phyloP scores from a whole-genome alignment of 2,329 filamentous ascomycete species.

The Pyrenophora seminiperda region DNA sequence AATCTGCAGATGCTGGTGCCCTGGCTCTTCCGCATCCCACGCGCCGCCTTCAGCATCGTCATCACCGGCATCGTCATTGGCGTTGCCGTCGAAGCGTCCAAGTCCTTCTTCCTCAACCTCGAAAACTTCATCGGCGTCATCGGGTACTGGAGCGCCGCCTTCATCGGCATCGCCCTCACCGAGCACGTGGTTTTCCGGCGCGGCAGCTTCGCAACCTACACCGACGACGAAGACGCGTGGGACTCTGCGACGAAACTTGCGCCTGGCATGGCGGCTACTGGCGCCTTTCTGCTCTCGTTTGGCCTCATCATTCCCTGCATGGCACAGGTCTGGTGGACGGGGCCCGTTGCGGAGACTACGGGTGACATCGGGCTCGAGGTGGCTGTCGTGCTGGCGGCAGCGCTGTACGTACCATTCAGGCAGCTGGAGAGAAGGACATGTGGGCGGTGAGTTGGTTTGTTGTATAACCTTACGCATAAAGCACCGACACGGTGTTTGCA shows the following conservation, averaged over 20 bases:
- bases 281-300: constrained; percentile 47
- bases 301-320: constrained; percentile 63
- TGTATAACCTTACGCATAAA: too few relatives aligned
- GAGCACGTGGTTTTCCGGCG: constrained; percentile 50
- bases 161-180: constrained; percentile 38
- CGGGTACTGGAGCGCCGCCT: constrained; percentile 45
- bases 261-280: constrained; percentile 49
- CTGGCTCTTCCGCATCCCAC: constrained; percentile 60
- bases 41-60: constrained; percentile 63
- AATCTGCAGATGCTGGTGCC: constrained; percentile 69
- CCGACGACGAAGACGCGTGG: constrained; percentile 49
- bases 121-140: constrained; percentile 47
- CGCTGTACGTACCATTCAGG: constrained; percentile 54
- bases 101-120: constrained; percentile 62
- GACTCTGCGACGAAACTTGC: constrained; percentile 49
- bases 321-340: constrained; percentile 65
- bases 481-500: background rate
- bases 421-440: constrained; percentile 44
- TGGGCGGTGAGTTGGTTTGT: background rate
- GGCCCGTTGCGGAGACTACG: constrained; percentile 63
- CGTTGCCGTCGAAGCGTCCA: constrained; percentile 61
- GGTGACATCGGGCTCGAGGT: constrained; percentile 71
- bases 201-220: constrained; percentile 38
- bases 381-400: constrained; percentile 58
- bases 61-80: constrained; percentile 65